These are phyloP conservation scores for Paramecium sexaurelia DNA, from an alignment of 73 alveolate species.

Conservation along the genomic window DNA sequence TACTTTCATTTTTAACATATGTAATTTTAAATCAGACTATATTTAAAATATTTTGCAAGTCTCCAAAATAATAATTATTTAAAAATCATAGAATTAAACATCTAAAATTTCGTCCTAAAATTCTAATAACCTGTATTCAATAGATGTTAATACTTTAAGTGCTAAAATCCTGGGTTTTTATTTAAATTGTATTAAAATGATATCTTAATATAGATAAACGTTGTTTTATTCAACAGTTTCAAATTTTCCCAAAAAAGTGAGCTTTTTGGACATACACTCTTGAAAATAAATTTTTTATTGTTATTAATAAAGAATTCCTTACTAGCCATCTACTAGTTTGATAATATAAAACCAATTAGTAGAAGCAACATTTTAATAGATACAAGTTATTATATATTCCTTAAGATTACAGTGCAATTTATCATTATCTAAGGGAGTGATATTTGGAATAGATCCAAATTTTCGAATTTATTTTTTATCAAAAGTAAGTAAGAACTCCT, in stretches of 20 bases:
- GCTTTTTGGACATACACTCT: background rate
- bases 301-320: background rate
- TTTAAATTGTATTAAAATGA: too few relatives aligned
- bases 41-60: background rate
- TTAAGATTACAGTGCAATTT: background rate
- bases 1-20: background rate
- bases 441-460: background rate
- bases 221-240: too few relatives aligned
- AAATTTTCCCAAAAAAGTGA: background rate
- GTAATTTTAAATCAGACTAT: background rate
- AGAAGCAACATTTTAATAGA: background rate
- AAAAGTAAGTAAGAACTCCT: background rate
- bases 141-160: background rate
- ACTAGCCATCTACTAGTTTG: background rate
- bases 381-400: background rate
- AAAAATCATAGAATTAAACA: background rate
- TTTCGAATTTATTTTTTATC: background rate
- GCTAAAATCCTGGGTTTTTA: background rate
- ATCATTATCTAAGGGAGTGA: background rate
- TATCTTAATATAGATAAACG: too few relatives aligned
- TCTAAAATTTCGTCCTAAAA: background rate
- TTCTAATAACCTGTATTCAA: background rate
- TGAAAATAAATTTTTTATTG: too few relatives aligned
- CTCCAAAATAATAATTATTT: background rate
- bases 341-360: background rate